Evolutionary conservation across 2,329 filamentous ascomycete genomes (phyloP).

Genomic region (Myriosclerotinia curreyana): DNA sequence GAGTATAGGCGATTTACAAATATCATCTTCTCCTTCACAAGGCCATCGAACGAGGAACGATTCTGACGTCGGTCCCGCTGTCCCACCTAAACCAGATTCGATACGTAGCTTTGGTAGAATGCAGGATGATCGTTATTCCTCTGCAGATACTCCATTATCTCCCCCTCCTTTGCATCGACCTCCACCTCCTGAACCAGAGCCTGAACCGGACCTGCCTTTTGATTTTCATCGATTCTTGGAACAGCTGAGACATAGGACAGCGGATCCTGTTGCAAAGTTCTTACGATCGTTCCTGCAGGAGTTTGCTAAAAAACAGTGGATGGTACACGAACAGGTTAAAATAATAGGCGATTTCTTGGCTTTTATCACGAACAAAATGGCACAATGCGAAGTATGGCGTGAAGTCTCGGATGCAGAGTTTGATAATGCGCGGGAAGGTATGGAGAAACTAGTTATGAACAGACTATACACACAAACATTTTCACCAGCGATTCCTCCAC

Average conservation of each 20-base stretch:
- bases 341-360: conserved; percentile 95
- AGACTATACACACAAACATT: conserved; percentile 93
- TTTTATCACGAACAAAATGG: conserved; percentile 99
- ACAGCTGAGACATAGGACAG: conserved; percentile 91
- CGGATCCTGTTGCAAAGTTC: conserved; percentile 96
- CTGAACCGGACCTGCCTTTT: conserved; percentile 83
- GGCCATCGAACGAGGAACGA: conserved; percentile 27
- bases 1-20: conserved; percentile 35
- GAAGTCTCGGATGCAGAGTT: conserved; percentile 96
- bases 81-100: conserved; percentile 44
- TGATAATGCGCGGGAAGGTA: conserved; percentile 95
- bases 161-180: conserved; percentile 55
- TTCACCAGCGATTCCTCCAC: conserved; percentile 83
- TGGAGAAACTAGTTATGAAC: conserved; percentile 99
- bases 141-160: conserved; percentile 41
- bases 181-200: conserved; percentile 69
- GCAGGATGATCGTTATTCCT: conserved; percentile 48
- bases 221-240: conserved; percentile 97
- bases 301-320: conserved; percentile 97
- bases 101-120: conserved; percentile 36
- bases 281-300: conserved; percentile 91
- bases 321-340: conserved; percentile 99
- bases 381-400: conserved; percentile 91
- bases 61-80: conserved; percentile 39
- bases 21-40: conserved; percentile 28